Evolutionary conservation across 2,329 filamentous ascomycete species (phyloP), one percentile per base, ranked within the genome.

Genomic region (Calonectria henricotiae): DNA sequence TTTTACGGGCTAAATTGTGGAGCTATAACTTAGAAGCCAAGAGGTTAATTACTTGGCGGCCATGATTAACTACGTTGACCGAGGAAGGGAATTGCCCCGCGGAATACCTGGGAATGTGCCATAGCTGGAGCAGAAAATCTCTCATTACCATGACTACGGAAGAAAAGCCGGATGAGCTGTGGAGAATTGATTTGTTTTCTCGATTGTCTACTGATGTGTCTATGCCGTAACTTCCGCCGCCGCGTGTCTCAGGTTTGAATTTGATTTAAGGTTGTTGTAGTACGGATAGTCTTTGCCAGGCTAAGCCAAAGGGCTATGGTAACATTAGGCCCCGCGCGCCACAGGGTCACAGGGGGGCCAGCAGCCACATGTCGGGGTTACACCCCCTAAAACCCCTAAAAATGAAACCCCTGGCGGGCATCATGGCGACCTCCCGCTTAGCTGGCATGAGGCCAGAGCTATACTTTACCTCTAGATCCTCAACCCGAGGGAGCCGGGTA

Each of bases 101-200:
- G 39, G 47, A 58, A 37, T 37, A 37, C 35, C 11, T 37, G 35
- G 35, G 35, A 37, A 69, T 65, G 67, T 69, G 66, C 47, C 62
- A 69, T 69, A 69, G 39, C 62, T 65, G 62, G 63, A 65, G 62
- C 51, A 55, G 46, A 37, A 65, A 55, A 58, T 69, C 43, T 62
- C 62, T 41, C 55, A 47, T 62, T 25, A 23, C 43, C 46, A 66
- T 66, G 62, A 44, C 35, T 62, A 17, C 20, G 27, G 30, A 46
- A 61, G 47, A 65, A 65, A 55, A 47, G 54, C 32, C n/a, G 32
- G 32, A 41, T 27, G 23, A 30, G 39, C 39, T 44, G 35, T 55
- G 41, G 49, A 60, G 27, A 55, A 60, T 47, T 46, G 27, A 39
- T 69, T 62, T 54, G 27, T 46, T 65, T 46, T 39, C n/a, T 43